Percentiles rank a stretch among this genome's conserved stretches.
Evolutionary conservation across 2,329 filamentous ascomycete genomes (phyloP).

Genomic region (Emergomyces orientalis): DNA sequence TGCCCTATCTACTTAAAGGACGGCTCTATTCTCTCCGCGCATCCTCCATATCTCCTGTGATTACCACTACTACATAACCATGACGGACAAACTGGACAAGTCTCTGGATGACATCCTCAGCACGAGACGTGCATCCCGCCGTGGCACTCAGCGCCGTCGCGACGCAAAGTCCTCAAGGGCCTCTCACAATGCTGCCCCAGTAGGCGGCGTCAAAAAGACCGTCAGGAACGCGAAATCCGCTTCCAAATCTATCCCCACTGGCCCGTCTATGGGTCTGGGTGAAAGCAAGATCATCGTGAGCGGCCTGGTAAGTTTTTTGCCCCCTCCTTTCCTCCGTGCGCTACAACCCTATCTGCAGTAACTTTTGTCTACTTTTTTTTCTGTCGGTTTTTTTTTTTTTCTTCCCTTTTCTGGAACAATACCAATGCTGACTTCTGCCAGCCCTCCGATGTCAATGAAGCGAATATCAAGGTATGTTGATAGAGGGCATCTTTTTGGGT

Average conservation of each 20-base stretch:
- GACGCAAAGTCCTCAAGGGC: constrained; percentile 19
- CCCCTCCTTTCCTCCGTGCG: not conserved
- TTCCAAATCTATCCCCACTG: constrained; percentile 52
- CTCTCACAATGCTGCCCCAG: constrained; percentile 51
- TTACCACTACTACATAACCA: constrained; percentile 29
- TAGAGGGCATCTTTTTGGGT: constrained; percentile 62
- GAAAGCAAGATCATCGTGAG: constrained; percentile 98
- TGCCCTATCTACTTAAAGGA: not conserved
- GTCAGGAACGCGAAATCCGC: constrained; percentile 41
- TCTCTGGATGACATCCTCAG: constrained; percentile 96
- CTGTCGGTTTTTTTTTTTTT: no score
- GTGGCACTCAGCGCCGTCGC: constrained; percentile 40
- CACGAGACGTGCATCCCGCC: constrained; percentile 50
- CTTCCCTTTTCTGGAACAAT: no score
- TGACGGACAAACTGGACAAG: constrained; percentile 94
- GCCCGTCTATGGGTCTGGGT: constrained; percentile 51
- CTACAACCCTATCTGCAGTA: not conserved
- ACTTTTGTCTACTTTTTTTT: not conserved
- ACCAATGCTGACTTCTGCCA: constrained; percentile 45
- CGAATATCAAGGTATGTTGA: constrained; percentile 99
- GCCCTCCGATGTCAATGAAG: constrained; percentile 93
- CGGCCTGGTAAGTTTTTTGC: constrained; percentile 68
- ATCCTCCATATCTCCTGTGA: not conserved
- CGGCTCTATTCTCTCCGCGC: not conserved
- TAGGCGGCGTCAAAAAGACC: constrained; percentile 79